Conservation (phyloP, 257 asterid species). For the Eucommia ulmoides region DNA sequence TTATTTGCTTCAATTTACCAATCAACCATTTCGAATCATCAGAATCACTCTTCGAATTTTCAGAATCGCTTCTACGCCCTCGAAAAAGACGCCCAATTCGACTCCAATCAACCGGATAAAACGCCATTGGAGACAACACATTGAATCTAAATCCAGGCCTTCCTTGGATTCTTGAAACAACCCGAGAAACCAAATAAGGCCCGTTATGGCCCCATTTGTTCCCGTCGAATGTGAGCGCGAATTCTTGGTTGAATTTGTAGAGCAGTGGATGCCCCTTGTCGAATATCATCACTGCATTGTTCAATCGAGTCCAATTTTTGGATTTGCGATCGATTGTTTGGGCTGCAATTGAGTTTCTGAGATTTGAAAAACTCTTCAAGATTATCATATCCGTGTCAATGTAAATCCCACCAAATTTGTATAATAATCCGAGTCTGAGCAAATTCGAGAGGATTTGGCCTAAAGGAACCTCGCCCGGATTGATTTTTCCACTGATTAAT, state of each 20-base stretch:
- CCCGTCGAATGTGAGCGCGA: constrained; percentile 88
- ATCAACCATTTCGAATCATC: constrained; percentile 57
- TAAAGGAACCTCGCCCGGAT: constrained; percentile 65
- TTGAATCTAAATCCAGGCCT: constrained; percentile 56
- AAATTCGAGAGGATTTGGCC: constrained; percentile 82
- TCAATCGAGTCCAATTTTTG: constrained; percentile 69
- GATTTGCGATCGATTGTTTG: constrained; percentile 51
- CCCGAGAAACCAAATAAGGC: constrained; percentile 87
- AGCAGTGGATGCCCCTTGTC: constrained; percentile 68
- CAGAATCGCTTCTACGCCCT: constrained; percentile 36
- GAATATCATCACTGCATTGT: constrained; percentile 86
- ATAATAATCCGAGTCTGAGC: constrained; percentile 66
- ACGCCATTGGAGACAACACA: constrained; percentile 58
- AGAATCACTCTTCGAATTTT: too few relatives aligned
- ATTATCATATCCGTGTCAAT: constrained; percentile 67
- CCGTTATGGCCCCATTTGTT: constrained; percentile 98
- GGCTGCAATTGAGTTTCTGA: constrained; percentile 68
- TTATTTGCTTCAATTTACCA: constrained; percentile 46
- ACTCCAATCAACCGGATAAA: constrained; percentile 93
- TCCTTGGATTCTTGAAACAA: constrained; percentile 43
- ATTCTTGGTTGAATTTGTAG: constrained; percentile 78
- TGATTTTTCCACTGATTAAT: constrained; percentile 44
- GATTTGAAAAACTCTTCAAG: constrained; percentile 32
- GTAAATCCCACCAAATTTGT: constrained; percentile 84
- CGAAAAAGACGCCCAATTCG: constrained; percentile 44